These are phyloP conservation scores for Acacia concinna DNA, from an alignment of 331 rosid species.

Conservation along the genomic window DNA sequence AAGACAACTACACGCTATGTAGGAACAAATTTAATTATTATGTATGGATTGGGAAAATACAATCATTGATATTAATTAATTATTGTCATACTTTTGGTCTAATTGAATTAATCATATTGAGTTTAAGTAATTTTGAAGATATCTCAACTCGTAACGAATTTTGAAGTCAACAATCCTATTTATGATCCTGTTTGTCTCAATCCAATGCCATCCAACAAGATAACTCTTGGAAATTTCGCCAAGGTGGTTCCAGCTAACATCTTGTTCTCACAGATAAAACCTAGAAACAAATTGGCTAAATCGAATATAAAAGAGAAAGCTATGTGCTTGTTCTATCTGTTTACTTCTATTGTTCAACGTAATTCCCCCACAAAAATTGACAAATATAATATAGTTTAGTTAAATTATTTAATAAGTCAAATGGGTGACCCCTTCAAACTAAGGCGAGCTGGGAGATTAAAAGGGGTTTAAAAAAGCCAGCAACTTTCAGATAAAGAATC, in stretches of 20 bases:
- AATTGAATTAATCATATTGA: neutral
- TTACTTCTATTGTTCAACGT: neutral
- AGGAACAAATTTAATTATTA: neutral
- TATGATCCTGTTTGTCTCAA: neutral
- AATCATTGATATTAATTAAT: neutral
- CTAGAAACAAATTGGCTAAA: conserved; percentile 11
- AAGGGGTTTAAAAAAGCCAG: neutral
- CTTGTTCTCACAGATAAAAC: conserved; percentile 26
- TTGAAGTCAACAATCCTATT: neutral
- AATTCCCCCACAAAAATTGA: neutral
- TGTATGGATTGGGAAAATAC: neutral
- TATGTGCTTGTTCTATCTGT: neutral
- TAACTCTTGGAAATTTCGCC: conserved; percentile 29
- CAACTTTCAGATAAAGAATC: neutral
- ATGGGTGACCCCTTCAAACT: neutral
- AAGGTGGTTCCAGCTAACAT: conserved; percentile 15
- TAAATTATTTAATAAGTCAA: conserved; percentile 6
- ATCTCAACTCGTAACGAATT: neutral
- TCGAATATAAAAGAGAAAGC: neutral
- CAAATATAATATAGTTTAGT: neutral
- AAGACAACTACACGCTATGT: conserved; percentile 2
- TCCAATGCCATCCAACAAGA: neutral
- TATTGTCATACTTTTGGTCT: neutral
- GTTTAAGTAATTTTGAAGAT: neutral
- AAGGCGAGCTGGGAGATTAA: neutral